Base-by-base conservation (phyloP, 305 asterid genomes). In the Fraxinus ornus region DNA sequence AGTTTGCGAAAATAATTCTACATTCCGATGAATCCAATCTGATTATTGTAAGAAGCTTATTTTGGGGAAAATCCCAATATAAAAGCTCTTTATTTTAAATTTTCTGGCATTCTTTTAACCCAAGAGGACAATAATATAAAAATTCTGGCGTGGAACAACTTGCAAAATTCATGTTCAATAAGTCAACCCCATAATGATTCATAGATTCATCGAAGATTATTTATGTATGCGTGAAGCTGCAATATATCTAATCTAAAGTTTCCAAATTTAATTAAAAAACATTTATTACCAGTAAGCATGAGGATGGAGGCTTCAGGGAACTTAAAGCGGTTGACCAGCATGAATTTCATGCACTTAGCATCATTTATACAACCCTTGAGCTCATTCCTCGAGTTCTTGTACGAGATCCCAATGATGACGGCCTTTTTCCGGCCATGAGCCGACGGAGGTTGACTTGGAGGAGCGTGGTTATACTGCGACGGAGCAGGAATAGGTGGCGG, bases 361-460 rank as follows among this genome's bases (percentile, higher is more conserved):
- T 95, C 99, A 81, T 94, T 95, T 28, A 95, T 87, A 15, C 99
- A 94, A 15, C 99, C 99, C 37, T 92, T 91, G 26, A 95, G 93
- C 86, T 93, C 95, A 17, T 87, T 79, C 75, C 28, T 86, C 0
- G 98, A 60, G 71, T 82, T 84, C 86, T 41, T 85, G 75, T 94
- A 95, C 57, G 97, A 88, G 72, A 95, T 93, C 83, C 99, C 99
- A 30, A 90, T 78, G 75, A 95, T 92, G 90, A 94, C 91, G 19
- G 99, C 99, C 55, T 90, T 91, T 88, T 95, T 94, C 80, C 92
- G 88, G n/a, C 95, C 97, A n/a, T 83, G 88, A 21, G 47, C 84
- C 0, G 88, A 32, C 1, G 91, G 89, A 3, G 83, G 88, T 37
- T 89, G 91, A 73, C 85, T 86, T 0, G 84, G 64, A 17, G 93